Evolutionary conservation across 495 filamentous ascomycete genomes (phyloP), one percentile per base, ranked within the genome.

Genomic region (Penicillium cataractarum): DNA sequence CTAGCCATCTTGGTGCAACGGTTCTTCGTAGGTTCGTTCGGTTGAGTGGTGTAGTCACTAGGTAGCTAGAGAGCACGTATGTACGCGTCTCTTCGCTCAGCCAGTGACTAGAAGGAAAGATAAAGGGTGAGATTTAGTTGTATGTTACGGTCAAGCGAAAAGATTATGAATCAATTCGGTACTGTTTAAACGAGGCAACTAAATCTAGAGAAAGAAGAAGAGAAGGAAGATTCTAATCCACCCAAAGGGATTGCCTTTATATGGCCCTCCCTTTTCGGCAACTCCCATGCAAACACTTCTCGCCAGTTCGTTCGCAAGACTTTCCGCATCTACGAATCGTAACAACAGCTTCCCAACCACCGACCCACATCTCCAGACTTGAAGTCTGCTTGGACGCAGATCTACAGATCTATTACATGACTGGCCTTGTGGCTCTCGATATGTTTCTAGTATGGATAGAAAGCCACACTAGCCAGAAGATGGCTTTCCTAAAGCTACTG

Each of bases 361-460:
- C n/a, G n/a, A n/a, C n/a, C n/a, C n/a, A n/a, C n/a, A n/a, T n/a
- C n/a, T n/a, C n/a, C n/a, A 51, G 44, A 39, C 44, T 37, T 17
- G 24, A 39, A 39, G 29, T 44, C 27, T 8, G n/a, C 44, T 17
- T 59, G 46, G 57, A 59, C 32, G 33, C 8, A n/a, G n/a, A 5
- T 58, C 26, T n/a, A 58, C 13, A 48, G 56, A n/a, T 49, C 40
- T 33, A 58, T 58, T 50, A 58, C n/a, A 58, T 49, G n/a, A 39
- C 29, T 35, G 46, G 57, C 57, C 10, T 51, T 39, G 0, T 4
- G 57, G n/a, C 46, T 33, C 44, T 48, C 4, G n/a, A 48, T 48
- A 48, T 48, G 44, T 48, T n/a, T 48, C 44, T 48, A 6, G 3
- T 48, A 6, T 48, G 24, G 6, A 6, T 50, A 13, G 48, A 6